Evolutionary conservation across 805 yeast genomes (phyloP), one percentile per base, ranked within the genome.

Genomic region (Metschnikowia lachancei): DNA sequence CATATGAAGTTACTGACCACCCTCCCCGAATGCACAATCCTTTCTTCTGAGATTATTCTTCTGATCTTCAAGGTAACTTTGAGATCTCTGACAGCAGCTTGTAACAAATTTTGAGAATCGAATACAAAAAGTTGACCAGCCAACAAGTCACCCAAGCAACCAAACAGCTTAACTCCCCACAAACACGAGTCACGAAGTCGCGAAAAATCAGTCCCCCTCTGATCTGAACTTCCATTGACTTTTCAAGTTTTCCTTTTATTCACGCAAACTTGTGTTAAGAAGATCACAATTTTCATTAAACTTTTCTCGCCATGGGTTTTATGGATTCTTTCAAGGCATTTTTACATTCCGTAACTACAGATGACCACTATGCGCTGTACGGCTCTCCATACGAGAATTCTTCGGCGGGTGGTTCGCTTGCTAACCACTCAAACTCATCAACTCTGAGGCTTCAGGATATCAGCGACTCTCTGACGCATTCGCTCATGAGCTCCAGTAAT

Each of bases 291-390:
- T 14, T 18, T 22, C 10, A 12, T 13, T 13, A 4, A 5, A n/a
- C 6, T 16, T 35, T 26, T 12, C 16, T 34, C 46, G 55, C 33
- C 14, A 70, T 70, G 75, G 74, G 74, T 2, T 50, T 70, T 22
- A 50, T 70, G 42, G 72, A 70, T 51, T 63, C 65, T 39, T 66
- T 52, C 60, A 72, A 59, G 66, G 69, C 58, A 5, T 69, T 70
- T 49, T 58, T 66, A 35, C 74, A 79, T 56, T 76, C 81, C 22
- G 70, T 79, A 34, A 78, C 83, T 7, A 79, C 84, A 3, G 76
- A 74, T 7, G 84, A 79, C 53, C 83, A 79, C 57, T 79, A 79
- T 57, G 84, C 84, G 18, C 72, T 77, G 34, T 79, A 75, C 49
- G 80, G 73, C 11, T 67, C 54, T 16, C 60, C 60, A 3, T 56